phyloP scores from a whole-genome alignment of 306 rosid genomes.

The Cotoneaster glaucophyllus region DNA sequence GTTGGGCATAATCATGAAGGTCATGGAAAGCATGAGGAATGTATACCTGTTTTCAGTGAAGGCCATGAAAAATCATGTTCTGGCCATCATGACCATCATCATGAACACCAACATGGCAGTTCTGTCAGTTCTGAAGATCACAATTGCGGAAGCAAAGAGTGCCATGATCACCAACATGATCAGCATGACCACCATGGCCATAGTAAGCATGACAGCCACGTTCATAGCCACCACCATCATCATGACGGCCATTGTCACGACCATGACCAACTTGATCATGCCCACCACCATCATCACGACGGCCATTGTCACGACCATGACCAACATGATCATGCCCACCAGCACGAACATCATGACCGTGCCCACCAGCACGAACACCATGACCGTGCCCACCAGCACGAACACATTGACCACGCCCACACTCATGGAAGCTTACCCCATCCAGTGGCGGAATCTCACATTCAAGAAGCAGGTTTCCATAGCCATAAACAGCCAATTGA shows the following conservation, averaged over 20 bases:
- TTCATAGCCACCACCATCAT: constrained; percentile 14
- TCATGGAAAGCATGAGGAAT: constrained; percentile 27
- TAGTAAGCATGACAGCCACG: constrained; percentile 2
- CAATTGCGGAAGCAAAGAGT: constrained; percentile 6
- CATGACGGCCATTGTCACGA: constrained; percentile 16
- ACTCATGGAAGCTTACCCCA: constrained; percentile 3
- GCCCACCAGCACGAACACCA: constrained; percentile 11
- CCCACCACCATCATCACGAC: neutral
- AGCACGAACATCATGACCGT: constrained; percentile 9
- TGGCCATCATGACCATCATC: constrained; percentile 23
- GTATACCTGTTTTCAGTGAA: constrained; percentile 32
- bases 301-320: constrained; percentile 16
- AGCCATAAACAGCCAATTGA: constrained; percentile 2
- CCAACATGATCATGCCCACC: constrained; percentile 2
- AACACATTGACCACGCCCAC: constrained; percentile 9
- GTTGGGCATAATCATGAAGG: constrained; percentile 23
- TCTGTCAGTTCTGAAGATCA: constrained; percentile 17
- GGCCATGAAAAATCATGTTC: constrained; percentile 30
- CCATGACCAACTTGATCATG: constrained; percentile 6
- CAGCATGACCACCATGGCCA: constrained; percentile 17
- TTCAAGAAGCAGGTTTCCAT: constrained; percentile 19
- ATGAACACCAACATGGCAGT: constrained; percentile 24
- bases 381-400: constrained; percentile 13
- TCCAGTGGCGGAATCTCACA: constrained; percentile 6
- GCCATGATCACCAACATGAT: constrained; percentile 22